Evolutionary conservation across 306 rosid species (phyloP), one percentile per base, ranked within the genome.

Genomic region (Sophora flavescens): DNA sequence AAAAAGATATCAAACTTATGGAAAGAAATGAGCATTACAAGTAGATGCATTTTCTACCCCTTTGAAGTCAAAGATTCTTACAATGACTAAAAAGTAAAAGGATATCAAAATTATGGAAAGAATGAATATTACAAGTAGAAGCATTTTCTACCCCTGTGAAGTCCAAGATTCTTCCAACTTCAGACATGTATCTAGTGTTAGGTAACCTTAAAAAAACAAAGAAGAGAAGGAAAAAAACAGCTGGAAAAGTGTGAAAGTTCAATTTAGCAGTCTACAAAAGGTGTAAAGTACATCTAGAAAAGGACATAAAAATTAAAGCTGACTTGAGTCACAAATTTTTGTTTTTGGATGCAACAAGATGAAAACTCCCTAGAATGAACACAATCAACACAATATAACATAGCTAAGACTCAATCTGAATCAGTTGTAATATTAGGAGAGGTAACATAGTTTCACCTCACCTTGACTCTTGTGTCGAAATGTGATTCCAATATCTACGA

Each of bases 401-500:
- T 0, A 39, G 32, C 52, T 26, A 62, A 70, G 72, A 30, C 8
- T 14, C 36, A 16, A 4, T 16, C 64, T 60, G 11, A 16, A 4
- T 16, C 64, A 67, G 11, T 66, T 18, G 22, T 42, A 39, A 2
- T 14, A 52, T 10, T 15, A 17, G 58, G 17, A 32, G 22, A 22
- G 22, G 78, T 16, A 59, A 76, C 51, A 60, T 58, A 48, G 26
- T 72, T 73, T 62, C 12, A 52, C 57, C 94, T 87, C 89, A 93
- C 98, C 96, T 93, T 67, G 98, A 87, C 78, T 90, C 97, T 67
- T 86, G 81, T 0, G 89, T 84, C 0, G 89, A 63, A 81, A 93
- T 86, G 85, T 83, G 86, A 63, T 85, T 91, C 98, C 98, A 94
- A 74, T 94, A 94, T 87, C 97, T 91, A 66, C 98, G 84, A 74